Evolutionary conservation across 352 stramenopile species (phyloP), one percentile per base, ranked within the genome.

Genomic region (Phytophthora multivora): DNA sequence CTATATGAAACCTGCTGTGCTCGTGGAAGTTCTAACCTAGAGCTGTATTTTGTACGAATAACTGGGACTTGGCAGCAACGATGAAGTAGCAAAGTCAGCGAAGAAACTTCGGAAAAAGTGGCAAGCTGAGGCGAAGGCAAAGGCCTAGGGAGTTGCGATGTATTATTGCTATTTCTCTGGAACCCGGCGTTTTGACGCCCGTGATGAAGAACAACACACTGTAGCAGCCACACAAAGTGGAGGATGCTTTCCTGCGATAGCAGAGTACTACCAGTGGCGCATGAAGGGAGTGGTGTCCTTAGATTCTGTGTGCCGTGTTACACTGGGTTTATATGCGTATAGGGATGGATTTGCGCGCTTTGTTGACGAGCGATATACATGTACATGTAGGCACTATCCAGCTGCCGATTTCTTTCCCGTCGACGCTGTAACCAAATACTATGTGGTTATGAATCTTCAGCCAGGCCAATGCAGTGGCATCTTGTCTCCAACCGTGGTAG

Each of bases 41-140:
- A 30, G 5, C 12, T 26, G 42, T 49, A 0, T 48, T 16, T 28
- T 38, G 25, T 45, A 16, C 26, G 6, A 15, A 13, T 25, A 16
- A 28, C 46, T 78, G 77, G 45, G 68, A 73, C 47, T 60, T 75
- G 50, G 12, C 68, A 90, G 55, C 59, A 80, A 87, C 63, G 74
- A 88, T 31, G 77, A 82, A n/a, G 51, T 90, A 65, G 68, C 68
- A 43, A 76, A 83, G 40, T 66, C 76, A 12, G 81, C 85, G 3
- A 73, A 77, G 18, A 79, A 79, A 46, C 74, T 94, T 13, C 82
- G 82, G 19, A 89, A 88, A 63, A 91, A 94, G 66, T 94, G 85
- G 85, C 90, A 91, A 75, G 77, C 70, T 18, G 69, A 88, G 43
- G 60, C 61, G n/a, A 71, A 67, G 39, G 60, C 54, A 13, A 71